Base-by-base conservation (phyloP, 169 alveolate species). In the Toxoplasma gondii region DNA sequence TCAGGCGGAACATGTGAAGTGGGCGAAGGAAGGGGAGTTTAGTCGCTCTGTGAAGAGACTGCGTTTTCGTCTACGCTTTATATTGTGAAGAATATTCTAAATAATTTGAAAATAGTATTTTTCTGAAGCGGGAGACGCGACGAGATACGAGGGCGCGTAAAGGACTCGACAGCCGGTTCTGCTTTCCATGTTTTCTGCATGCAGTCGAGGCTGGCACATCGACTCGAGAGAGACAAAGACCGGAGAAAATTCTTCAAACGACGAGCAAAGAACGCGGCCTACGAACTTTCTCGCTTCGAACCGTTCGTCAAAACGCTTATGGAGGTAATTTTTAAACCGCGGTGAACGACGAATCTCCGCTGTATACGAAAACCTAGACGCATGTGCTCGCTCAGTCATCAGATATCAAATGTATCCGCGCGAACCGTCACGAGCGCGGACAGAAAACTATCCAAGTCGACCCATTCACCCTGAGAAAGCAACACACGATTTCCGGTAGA, bases 261-360 rank as follows among this genome's bases (percentile, higher is more conserved):
- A 31, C 90, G 95, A 12, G 96, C 96, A 34, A 84, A 88, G 16
- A 41, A 74, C 41, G 95, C 95, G 53, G 87, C 84, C 78, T 92
- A 86, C 83, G 95, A 92, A 31, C 90, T 94, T n/a, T 94, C 96
- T 12, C 88, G 96, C 86, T 94, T 94, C 83, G 96, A 94, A 54
- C 96, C 96, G 16, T 58, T 82, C 36, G 45, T 94, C 93, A 92
- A 91, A 49, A 92, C 44, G 45, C 92, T 94, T 58, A 91, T 94
- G 96, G 93, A 90, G 64, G 96, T 94, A 58, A 54, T 49, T 12
- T 49, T 49, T 49, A 7, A 12, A 49, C 4, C 58, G 12, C n/a
- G n/a, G n/a, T 86, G 39, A 49, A 82, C 10, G 7, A 22, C 34
- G 34, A 31, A 9, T 38, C 88, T 7, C 88, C 49, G 4, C 24